phyloP scores from a whole-genome alignment of 306 rosid genomes.

The Carpinus viminea region DNA sequence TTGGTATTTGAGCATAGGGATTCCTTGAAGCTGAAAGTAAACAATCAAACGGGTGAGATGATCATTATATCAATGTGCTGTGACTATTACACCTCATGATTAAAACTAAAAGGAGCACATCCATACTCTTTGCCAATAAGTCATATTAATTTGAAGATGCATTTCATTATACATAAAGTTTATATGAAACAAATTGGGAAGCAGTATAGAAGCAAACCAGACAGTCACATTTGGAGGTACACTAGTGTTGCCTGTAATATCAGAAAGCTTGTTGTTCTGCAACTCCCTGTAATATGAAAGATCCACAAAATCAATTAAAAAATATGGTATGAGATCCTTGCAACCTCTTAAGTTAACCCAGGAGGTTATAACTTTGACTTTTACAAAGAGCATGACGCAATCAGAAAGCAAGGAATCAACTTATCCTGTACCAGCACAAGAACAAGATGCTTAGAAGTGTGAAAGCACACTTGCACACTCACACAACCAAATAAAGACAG shows the following conservation, averaged over 20 bases:
- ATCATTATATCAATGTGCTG: background rate
- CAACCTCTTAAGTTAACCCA: constrained; percentile 1
- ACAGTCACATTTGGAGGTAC: constrained; percentile 72
- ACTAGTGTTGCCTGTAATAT: constrained; percentile 52
- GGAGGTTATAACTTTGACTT: background rate
- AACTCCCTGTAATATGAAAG: constrained; percentile 63
- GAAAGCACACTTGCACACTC: background rate
- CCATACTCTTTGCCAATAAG: background rate
- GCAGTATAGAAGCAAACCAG: constrained; percentile 55
- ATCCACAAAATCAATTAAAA: constrained; percentile 30
- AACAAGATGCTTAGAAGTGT: constrained; percentile 4
- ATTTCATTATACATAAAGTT: background rate
- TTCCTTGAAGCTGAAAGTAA: constrained; percentile 71
- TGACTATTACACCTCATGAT: background rate
- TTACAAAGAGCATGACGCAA: background rate
- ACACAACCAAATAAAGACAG: background rate
- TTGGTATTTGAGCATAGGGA: constrained; percentile 66
- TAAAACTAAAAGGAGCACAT: background rate
- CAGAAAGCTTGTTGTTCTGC: constrained; percentile 62
- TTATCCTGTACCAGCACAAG: constrained; percentile 6
- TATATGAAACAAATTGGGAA: constrained; percentile 16
- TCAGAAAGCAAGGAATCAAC: background rate
- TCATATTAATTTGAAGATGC: background rate
- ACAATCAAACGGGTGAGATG: background rate
- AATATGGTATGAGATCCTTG: background rate